phyloP scores from a whole-genome alignment of 352 stramenopile genomes.

The Aphanomyces astaci region DNA sequence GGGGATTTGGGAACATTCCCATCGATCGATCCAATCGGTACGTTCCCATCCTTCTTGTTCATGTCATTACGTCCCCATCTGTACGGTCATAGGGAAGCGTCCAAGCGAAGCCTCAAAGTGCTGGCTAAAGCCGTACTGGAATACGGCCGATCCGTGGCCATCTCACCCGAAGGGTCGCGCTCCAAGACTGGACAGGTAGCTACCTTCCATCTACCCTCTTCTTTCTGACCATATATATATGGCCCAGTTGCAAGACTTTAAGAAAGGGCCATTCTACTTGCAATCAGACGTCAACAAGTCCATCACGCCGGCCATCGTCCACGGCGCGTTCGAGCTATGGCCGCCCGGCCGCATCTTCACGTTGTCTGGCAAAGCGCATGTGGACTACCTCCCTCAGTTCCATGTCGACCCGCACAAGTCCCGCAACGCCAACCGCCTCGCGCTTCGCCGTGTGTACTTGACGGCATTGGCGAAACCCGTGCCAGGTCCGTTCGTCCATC shows the following conservation, averaged over 20 bases:
- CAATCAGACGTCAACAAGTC: constrained; percentile 78
- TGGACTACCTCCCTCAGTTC: constrained; percentile 71
- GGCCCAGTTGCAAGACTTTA: constrained; percentile 79
- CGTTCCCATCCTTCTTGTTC: too few species aligned
- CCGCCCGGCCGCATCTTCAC: constrained; percentile 62
- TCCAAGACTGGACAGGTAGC: constrained; percentile 73
- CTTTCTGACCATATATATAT: too few species aligned
- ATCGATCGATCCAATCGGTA: constrained; percentile 72
- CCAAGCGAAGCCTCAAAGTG: constrained; percentile 60
- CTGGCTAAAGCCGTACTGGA: constrained; percentile 62
- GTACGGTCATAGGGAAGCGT: constrained; percentile 32
- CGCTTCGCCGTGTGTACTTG: constrained; percentile 70
- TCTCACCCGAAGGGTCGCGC: constrained; percentile 76
- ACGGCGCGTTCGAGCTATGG: constrained; percentile 78
- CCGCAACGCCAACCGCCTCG: constrained; percentile 73
- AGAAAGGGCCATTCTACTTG: constrained; percentile 82
- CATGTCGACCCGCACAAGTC: constrained; percentile 55
- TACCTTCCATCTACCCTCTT: too few species aligned
- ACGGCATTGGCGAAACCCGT: constrained; percentile 65
- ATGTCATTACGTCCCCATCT: not conserved
- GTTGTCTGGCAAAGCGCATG: constrained; percentile 55
- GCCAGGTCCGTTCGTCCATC: constrained; percentile 30
- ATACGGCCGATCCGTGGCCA: constrained; percentile 62
- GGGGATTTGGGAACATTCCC: constrained; percentile 69
- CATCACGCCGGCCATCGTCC: constrained; percentile 64